Base-by-base conservation (phyloP, 306 rosid genomes). In the Phaseolus lunatus region DNA sequence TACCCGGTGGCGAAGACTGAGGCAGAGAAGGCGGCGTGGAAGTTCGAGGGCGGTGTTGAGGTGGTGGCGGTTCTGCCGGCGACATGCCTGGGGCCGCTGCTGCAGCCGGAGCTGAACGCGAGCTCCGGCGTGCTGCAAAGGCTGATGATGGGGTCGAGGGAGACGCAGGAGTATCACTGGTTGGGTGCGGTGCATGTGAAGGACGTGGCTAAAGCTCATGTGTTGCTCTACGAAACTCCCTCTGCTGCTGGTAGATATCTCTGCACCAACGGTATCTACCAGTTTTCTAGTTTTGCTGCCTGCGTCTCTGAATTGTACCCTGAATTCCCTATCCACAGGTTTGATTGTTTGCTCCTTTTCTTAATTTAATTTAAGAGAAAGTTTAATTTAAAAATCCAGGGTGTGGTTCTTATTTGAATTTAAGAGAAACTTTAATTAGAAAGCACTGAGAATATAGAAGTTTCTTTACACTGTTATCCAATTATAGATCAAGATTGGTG, bases 11-110 rank as follows among this genome's bases (percentile, higher is more conserved):
- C 94, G 48, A 92, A 94, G 78, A 90, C 96, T 6, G 45, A 78
- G 81, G 98, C 97, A 20, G 98, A 94, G 90, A 86, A 70, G 70
- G 91, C 90, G 31, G 96, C 96, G 13, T 90, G 97, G 98, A 91
- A 83, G 13, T 92, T 82, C 49, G 65, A 70, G 0, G 92, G 87
- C 1, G 18, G 88, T 1, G 24, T 88, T 0, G 94, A 94, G 18
- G 78, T 92, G 62, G 94, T 90, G 81, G 89, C 94, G 1, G 70
- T 94, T 67, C 86, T 75, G 9, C 98, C 98, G 0, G 89, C 88
- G 13, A 85, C 96, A 3, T 90, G 93, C 50, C 82, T 92, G 29
- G 98, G 98, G 2, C 78, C 86, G 33, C 76, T 94, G 58, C 58
- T 90, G 65, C 98, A 94, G 82, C 77, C 87, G 29, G 52, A 58